Evolutionary conservation across 2,329 filamentous ascomycete species (phyloP).

Genomic region (Cercospora sp.): DNA sequence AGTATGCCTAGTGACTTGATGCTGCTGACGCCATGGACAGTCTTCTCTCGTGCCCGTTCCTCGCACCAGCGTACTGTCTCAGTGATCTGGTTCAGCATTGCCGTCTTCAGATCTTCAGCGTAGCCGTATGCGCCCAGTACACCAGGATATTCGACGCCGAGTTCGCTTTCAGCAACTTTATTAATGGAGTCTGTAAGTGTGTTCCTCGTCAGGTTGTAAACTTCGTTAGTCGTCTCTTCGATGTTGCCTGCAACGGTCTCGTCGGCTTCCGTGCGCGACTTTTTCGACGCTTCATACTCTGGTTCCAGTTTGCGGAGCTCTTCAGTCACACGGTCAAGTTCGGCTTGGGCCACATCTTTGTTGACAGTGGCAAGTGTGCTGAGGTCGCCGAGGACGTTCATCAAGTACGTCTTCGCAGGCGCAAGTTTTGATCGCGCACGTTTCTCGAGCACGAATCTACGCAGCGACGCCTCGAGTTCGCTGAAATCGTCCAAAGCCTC

Average conservation of each 20-base stretch:
- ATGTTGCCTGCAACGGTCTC: constrained; percentile 80
- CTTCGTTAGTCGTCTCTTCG: constrained; percentile 78
- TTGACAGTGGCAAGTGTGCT: constrained; percentile 82
- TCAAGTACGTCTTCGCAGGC: constrained; percentile 89
- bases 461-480: constrained; percentile 80
- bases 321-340: constrained; percentile 77
- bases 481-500: constrained; percentile 90
- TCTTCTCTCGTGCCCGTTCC: constrained; percentile 76
- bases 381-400: constrained; percentile 89
- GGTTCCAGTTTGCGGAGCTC: constrained; percentile 84
- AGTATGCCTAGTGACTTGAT: constrained; percentile 87
- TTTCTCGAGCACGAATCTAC: constrained; percentile 94
- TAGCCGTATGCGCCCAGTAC: constrained; percentile 84
- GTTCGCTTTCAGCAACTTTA: constrained; percentile 71
- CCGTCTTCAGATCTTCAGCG: constrained; percentile 86
- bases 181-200: constrained; percentile 74
- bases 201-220: constrained; percentile 79
- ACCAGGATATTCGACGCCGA: constrained; percentile 84
- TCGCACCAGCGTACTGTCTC: constrained; percentile 77
- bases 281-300: constrained; percentile 78
- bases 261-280: constrained; percentile 74
- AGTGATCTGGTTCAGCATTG: constrained; percentile 86
- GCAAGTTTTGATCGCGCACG: constrained; percentile 92
- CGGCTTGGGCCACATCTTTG: constrained; percentile 77
- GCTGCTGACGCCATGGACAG: constrained; percentile 75